Conservation (phyloP, 2,329 filamentous ascomycete species). For the Diaporthe helianthi region DNA sequence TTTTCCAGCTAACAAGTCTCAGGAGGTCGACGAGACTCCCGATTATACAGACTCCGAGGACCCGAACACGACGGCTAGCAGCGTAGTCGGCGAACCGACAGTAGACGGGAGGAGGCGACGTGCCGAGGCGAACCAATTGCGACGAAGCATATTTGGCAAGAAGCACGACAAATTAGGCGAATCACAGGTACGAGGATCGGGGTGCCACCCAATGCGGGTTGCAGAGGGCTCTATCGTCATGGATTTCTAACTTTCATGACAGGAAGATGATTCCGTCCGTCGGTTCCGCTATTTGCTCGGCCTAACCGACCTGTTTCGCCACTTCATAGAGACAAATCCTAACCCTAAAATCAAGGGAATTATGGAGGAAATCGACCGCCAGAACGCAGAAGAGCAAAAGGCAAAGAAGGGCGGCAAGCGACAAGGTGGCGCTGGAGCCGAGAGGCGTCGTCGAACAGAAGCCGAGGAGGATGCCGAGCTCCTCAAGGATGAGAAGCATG, state of each 20-base stretch:
- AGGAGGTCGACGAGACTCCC: conserved; percentile 71
- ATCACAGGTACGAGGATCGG: conserved; percentile 73
- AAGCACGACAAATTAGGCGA: conserved; percentile 93
- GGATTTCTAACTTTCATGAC: conserved; percentile 24
- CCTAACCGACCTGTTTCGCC: conserved; percentile 94
- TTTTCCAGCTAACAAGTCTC: conserved; percentile 7
- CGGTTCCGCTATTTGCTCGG: conserved; percentile 95
- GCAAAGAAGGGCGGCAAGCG: conserved; percentile 77
- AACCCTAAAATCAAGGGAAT: conserved; percentile 94
- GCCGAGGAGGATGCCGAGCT: conserved; percentile 96
- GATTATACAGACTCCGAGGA: conserved; percentile 73
- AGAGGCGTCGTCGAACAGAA: conserved; percentile 86
- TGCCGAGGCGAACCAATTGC: conserved; percentile 85
- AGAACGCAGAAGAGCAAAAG: conserved; percentile 78
- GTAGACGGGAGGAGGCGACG: conserved; percentile 84
- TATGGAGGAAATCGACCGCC: conserved; percentile 91
- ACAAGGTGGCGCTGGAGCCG: conserved; percentile 82
- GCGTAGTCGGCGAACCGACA: conserved; percentile 76
- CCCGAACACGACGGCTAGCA: conserved; percentile 78
- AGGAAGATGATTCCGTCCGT: conserved; percentile 95
- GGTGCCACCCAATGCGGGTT: neutral
- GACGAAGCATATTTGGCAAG: conserved; percentile 91
- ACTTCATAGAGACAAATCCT: conserved; percentile 98
- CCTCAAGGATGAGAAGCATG: conserved; percentile 85
- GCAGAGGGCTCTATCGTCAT: neutral